Conservation (phyloP, 352 stramenopile genomes). For the Pythium volutum region DNA sequence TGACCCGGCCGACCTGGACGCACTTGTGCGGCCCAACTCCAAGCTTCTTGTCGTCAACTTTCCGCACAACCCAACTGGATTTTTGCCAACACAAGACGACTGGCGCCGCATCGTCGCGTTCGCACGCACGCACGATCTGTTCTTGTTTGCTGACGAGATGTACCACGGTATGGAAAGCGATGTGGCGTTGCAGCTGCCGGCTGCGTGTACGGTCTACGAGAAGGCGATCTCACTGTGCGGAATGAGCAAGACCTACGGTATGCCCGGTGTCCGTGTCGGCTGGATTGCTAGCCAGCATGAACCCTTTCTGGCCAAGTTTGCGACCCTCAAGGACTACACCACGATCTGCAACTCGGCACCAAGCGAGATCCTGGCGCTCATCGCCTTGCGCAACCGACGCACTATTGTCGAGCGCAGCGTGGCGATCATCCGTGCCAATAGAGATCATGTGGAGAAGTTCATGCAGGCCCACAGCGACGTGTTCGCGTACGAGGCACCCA, state of each 20-base stretch:
- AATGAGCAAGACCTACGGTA: slow-evolving; percentile 55
- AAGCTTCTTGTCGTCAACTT: slow-evolving; percentile 79
- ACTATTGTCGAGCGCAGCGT: slow-evolving; percentile 31
- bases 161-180: slow-evolving; percentile 46
- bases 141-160: slow-evolving; percentile 73
- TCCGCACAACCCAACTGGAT: slow-evolving; percentile 70
- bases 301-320: slow-evolving; percentile 31
- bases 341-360: slow-evolving; percentile 62
- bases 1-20: slow-evolving; percentile 35
- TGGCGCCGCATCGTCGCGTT: slow-evolving; percentile 39
- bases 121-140: slow-evolving; percentile 32
- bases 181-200: slow-evolving; percentile 22
- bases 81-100: slow-evolving; percentile 36
- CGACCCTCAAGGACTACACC: slow-evolving; percentile 65
- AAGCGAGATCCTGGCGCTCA: slow-evolving; percentile 57
- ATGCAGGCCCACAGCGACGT: slow-evolving; percentile 31
- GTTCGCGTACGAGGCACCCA: slow-evolving; percentile 36
- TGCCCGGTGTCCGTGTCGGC: slow-evolving; percentile 54
- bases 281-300: slow-evolving; percentile 51
- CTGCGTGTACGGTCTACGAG: slow-evolving; percentile 38
- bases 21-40: slow-evolving; percentile 36
- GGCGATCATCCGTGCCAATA: slow-evolving; percentile 27
- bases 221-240: slow-evolving; percentile 48
- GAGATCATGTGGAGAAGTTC: slow-evolving; percentile 29
- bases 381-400: slow-evolving; percentile 40